Evolutionary conservation across 129 eudicot species (phyloP), one percentile per base, ranked within the genome.

Genomic region (Saposhnikovia divaricata): DNA sequence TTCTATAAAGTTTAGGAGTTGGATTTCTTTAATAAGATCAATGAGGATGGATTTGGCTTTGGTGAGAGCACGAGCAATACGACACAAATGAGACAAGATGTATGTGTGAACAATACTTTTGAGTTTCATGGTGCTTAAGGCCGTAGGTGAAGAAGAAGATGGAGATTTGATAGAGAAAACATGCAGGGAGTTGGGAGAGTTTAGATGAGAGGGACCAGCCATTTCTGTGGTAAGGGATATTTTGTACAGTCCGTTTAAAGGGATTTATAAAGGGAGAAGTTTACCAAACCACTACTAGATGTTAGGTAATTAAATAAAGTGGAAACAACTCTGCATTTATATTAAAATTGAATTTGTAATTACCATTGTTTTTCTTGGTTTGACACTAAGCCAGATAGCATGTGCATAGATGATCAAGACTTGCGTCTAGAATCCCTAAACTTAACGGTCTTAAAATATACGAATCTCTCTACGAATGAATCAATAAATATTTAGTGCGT

Each of bases 31-130:
- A 75, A 90, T 77, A 44, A 90, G 72, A 74, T 90, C 85, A 46
- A 87, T 66, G 77, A 92, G 72, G n/a, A 90, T 53, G 61, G 98
- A 86, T 75, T 92, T 96, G 55, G 97, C 95, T 81, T 87, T 90
- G 34, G 95, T 81, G 45, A 96, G 84, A 55, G 97, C 88, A 7
- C 97, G 86, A 7, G 88, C 87, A 13, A 92, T 61, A 23, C 91
- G 87, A 78, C 80, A 90, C 81, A 95, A 72, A 77, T 92, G 99
- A 28, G 97, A 89, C 86, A 90, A 87, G 55, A 95, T 87, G 78
- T 85, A 89, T 76, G 91, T 84, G 81, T 92, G 97, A 82, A 96
- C 68, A 7, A 96, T 74, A 85, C 88, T 88, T 86, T 92, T 96
- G 85, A 96, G 84, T 80, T 96, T 96, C 87, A 88, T 88, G 69